Conservation (phyloP, 495 filamentous ascomycete genomes). For the Penicillium bovifimosum region DNA sequence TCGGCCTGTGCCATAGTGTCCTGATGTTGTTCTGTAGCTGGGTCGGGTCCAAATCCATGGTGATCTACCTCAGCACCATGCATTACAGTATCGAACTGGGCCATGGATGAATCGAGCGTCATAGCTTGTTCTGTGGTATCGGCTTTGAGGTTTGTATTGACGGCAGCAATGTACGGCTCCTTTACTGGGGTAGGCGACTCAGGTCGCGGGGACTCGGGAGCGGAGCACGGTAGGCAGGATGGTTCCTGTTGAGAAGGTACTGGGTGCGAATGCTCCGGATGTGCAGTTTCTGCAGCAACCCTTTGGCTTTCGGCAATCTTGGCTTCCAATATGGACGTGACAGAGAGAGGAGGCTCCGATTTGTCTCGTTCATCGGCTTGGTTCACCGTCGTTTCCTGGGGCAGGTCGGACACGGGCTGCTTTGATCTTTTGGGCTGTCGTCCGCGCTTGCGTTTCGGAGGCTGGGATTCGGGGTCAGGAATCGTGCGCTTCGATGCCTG, state of each 20-base stretch:
- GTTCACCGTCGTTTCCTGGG: not conserved
- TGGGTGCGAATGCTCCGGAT: not conserved
- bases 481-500: slow-evolving; percentile 10
- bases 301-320: not conserved
- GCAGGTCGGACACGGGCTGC: not conserved
- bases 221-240: not conserved
- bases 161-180: not conserved
- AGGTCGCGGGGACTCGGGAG: not conserved
- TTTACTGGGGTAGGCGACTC: not conserved
- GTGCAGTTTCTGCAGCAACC: not conserved
- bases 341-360: not conserved
- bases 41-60: too few relatives aligned
- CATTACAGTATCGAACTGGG: not conserved
- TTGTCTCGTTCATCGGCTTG: not conserved
- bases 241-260: not conserved
- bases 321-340: not conserved
- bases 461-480: slow-evolving; percentile 10
- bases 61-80: not conserved
- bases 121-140: not conserved
- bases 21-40: too few relatives aligned
- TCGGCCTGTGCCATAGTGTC: too few relatives aligned
- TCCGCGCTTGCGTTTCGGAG: slow-evolving; percentile 19
- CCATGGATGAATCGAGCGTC: not conserved
- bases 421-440: slow-evolving; percentile 10
- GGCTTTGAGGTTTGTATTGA: not conserved